Base-by-base conservation (phyloP, 176 grass and related monocot genomes). In the Cenchrus americanus region DNA sequence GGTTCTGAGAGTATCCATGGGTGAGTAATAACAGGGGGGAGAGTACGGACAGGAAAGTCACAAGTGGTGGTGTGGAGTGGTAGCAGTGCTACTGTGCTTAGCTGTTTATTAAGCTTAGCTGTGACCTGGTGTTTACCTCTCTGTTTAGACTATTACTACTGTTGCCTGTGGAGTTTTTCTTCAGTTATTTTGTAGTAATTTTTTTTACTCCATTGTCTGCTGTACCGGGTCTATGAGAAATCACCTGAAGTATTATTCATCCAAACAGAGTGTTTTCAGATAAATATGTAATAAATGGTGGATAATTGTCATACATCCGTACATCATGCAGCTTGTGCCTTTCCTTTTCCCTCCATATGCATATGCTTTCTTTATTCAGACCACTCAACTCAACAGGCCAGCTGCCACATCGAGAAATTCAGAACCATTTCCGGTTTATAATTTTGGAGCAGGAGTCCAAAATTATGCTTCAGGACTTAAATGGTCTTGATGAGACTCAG, bases 31-130 rank as follows among this genome's bases (percentile, higher is more conserved):
- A 82, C 69, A 86, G 48, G 73, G 52, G 46, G 24, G 42, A 48
- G 60, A 34, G 65, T 66, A 86, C 84, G 86, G 84, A 73, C 83
- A 78, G 88, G 88, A 86, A 86, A 90, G 83, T 59, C 53, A 78
- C 84, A 66, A 66, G 79, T 62, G 88, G 88, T 74, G 74, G 84
- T 78, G n/a, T 30, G 10, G 69, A 64, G 75, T n/a, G 30, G 53
- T 7, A 55, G 85, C 17, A n/a, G 66, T 44, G 24, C 53, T 62
- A 27, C 65, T 82, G 60, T 54, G 80, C 19, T 34, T 82, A 78
- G 79, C 66, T 73, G 24, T 73, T 81, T 71, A 70, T 44, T 52
- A 30, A 59, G 22, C 70, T 55, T 65, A 22, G 37, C 82, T 84
- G 72, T 81, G 15, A 8, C 32, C 30, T 48, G 64, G 48, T 87